Evolutionary conservation across 768 basidiomycete genomes (phyloP).

Genomic region (Boletus rufocinnamomeus): DNA sequence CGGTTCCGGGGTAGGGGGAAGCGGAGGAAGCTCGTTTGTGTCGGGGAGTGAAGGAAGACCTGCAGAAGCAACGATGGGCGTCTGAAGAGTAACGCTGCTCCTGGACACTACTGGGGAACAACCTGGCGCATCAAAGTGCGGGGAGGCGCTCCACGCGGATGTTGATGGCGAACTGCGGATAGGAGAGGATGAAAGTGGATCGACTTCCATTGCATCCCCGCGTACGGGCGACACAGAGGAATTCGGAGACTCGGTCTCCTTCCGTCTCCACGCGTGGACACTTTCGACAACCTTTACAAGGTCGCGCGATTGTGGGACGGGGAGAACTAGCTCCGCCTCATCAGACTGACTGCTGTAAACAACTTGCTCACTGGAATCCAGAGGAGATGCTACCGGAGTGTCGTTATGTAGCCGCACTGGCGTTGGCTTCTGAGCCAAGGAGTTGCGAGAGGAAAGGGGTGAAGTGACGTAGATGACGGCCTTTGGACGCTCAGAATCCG

Average conservation of each 20-base stretch:
- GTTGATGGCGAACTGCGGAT: conserved; percentile 9
- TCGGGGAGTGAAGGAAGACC: conserved; percentile 28
- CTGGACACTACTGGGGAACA: conserved; percentile 5
- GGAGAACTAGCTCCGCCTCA: conserved; percentile 54
- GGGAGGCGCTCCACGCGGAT: conserved; percentile 1
- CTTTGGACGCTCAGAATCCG: conserved; percentile 5
- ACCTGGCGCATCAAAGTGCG: conserved; percentile 10
- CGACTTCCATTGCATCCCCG: conserved; percentile 24
- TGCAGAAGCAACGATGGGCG: conserved; percentile 14
- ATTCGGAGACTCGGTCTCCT: conserved; percentile 25
- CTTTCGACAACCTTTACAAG: conserved; percentile 36
- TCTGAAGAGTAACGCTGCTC: conserved; percentile 11
- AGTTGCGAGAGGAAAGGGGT: conserved; percentile 37
- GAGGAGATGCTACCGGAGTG: conserved; percentile 19
- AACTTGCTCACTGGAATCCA: conserved; percentile 33
- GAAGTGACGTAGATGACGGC: conserved; percentile 14
- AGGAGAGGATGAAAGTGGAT: conserved; percentile 15
- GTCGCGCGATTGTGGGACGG: conserved; percentile 28
- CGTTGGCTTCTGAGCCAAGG: conserved; percentile 24
- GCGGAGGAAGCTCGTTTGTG: conserved; percentile 22
- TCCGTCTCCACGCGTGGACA: conserved; percentile 47
- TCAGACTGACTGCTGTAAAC: conserved; percentile 70
- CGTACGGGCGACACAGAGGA: not conserved
- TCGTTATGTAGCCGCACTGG: conserved; percentile 3
- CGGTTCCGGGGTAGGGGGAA: conserved; percentile 35